Conservation (phyloP, 169 alveolate genomes). For the Eimeria zaria region DNA sequence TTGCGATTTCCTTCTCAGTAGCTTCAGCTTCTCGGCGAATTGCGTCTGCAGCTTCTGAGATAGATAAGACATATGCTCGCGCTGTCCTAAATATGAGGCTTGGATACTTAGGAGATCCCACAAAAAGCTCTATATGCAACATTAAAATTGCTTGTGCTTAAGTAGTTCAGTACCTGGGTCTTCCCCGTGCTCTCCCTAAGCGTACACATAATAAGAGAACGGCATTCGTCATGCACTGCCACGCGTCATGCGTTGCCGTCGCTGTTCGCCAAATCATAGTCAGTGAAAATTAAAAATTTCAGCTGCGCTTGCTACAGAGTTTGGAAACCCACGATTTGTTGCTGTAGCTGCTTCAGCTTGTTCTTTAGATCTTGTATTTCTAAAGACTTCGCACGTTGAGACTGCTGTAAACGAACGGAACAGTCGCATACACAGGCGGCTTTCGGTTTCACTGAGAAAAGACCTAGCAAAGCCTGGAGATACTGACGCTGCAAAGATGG, state of each 20-base stretch:
- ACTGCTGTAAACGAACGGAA: not conserved
- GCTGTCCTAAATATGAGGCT: not conserved
- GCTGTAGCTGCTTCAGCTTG: not conserved
- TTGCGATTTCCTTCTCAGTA: conserved; percentile 16
- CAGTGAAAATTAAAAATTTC: not conserved
- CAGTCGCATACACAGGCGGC: not conserved
- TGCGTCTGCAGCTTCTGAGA: conserved; percentile 5
- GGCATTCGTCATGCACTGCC: not conserved
- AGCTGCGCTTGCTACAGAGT: not conserved
- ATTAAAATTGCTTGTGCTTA: not conserved
- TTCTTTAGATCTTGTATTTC: not conserved
- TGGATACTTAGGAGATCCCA: not conserved
- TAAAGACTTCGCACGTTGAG: not conserved
- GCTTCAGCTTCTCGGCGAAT: conserved; percentile 33
- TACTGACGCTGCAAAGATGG: not conserved
- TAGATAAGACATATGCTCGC: no score
- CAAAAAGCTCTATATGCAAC: not conserved
- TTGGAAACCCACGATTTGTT: not conserved
- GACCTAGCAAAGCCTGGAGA: not conserved
- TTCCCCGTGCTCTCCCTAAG: not conserved
- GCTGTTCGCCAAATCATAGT: not conserved
- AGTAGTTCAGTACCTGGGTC: not conserved
- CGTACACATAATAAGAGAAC: not conserved
- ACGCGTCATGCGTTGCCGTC: not conserved
- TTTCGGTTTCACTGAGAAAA: not conserved